Conservation (phyloP, 2,329 filamentous ascomycete species). For the Raffaelea deltoideospora region DNA sequence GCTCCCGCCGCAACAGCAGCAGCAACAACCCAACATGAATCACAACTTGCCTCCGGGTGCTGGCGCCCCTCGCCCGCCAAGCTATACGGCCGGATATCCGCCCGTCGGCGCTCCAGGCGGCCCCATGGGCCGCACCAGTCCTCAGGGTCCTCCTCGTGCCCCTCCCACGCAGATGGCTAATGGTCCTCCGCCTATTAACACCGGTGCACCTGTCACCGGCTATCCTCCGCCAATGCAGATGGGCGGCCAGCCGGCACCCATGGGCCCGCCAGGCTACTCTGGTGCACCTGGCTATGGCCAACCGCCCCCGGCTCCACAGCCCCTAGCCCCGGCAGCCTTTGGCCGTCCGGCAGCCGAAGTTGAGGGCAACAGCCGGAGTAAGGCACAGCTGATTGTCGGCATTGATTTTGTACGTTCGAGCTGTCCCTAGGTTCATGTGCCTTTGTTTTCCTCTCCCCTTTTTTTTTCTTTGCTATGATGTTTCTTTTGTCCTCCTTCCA, state of each 20-base stretch:
- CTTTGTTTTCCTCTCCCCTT: neutral
- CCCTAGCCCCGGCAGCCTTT: slow-evolving; percentile 22
- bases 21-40: slow-evolving; percentile 38
- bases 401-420: slow-evolving; percentile 76
- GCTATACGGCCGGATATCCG: slow-evolving; percentile 44
- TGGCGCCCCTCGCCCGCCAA: slow-evolving; percentile 45
- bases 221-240: slow-evolving; percentile 42
- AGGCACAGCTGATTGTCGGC: slow-evolving; percentile 93
- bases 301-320: slow-evolving; percentile 21
- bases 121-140: slow-evolving; percentile 38
- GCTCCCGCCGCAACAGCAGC: slow-evolving; percentile 9
- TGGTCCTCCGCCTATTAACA: slow-evolving; percentile 53
- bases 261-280: slow-evolving; percentile 30
- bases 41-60: slow-evolving; percentile 29
- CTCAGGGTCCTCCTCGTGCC: slow-evolving; percentile 34
- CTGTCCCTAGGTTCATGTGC: neutral
- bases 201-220: slow-evolving; percentile 39
- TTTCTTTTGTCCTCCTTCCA: slow-evolving; percentile 4
- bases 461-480: neutral
- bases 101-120: slow-evolving; percentile 27
- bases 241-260: slow-evolving; percentile 25
- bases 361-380: slow-evolving; percentile 76
- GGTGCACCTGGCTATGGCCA: slow-evolving; percentile 32
- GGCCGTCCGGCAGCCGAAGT: slow-evolving; percentile 48
- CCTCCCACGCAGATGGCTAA: slow-evolving; percentile 46